Evolutionary conservation across 2,329 filamentous ascomycete species (phyloP).

Genomic region (Tolypocladium pustulatum): DNA sequence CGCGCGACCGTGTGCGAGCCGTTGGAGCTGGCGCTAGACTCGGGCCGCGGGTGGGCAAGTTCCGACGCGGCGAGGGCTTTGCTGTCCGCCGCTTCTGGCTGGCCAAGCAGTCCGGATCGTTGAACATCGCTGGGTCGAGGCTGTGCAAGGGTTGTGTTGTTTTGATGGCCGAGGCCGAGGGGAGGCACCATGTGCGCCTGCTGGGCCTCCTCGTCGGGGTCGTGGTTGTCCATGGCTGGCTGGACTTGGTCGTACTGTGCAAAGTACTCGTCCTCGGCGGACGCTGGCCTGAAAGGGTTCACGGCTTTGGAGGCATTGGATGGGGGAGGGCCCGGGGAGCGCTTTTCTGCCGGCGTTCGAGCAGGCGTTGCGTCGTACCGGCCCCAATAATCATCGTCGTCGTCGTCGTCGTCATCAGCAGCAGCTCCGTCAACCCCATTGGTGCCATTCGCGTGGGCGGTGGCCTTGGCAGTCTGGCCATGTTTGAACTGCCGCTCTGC

Average conservation of each 20-base stretch:
- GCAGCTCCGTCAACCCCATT: constrained; percentile 3
- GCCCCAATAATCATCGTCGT: constrained; percentile 73
- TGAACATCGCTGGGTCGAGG: not conserved
- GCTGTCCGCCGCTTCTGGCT: not conserved
- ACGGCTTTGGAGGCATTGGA: constrained; percentile 4
- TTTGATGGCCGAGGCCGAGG: constrained; percentile 13
- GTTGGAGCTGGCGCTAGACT: constrained; percentile 47
- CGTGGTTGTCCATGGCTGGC: constrained; percentile 69
- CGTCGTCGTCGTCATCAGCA: constrained; percentile 39
- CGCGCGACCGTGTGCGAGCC: constrained; percentile 49
- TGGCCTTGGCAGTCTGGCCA: constrained; percentile 12
- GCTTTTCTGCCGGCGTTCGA: constrained; percentile 50
- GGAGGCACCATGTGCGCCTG: constrained; percentile 23
- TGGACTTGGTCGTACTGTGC: constrained; percentile 69
- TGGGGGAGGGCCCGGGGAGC: constrained; percentile 48
- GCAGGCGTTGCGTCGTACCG: constrained; percentile 64
- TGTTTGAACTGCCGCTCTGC: constrained; percentile 48
- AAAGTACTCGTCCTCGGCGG: constrained; percentile 61
- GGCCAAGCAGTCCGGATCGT: not conserved
- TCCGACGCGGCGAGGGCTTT: constrained; percentile 16
- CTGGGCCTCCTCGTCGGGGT: constrained; percentile 57
- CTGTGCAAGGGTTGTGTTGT: constrained; percentile 19
- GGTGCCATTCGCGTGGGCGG: constrained; percentile 7
- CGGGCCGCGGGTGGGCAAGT: constrained; percentile 46
- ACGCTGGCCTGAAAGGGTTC: constrained; percentile 10